These are phyloP conservation scores for Gossypium mustelinum DNA, from an alignment of 345 rosid genomes.

Conservation along the genomic window DNA sequence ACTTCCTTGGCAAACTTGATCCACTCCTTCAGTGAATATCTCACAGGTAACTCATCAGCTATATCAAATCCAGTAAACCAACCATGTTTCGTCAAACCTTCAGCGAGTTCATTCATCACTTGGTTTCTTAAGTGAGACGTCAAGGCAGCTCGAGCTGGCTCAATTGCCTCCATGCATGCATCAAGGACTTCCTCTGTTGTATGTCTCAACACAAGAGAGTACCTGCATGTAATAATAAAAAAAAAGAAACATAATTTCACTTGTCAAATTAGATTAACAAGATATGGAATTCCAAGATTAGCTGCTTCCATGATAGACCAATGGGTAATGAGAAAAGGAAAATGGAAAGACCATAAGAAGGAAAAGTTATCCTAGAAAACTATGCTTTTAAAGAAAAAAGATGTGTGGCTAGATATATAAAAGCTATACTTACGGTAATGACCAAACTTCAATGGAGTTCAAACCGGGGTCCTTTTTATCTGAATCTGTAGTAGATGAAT, in stretches of 20 bases:
- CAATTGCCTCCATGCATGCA: constrained; percentile 79
- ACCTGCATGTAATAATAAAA: constrained; percentile 40
- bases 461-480: constrained; percentile 32
- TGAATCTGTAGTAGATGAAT: constrained; percentile 27
- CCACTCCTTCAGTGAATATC: constrained; percentile 66
- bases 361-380: not conserved
- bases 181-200: constrained; percentile 92
- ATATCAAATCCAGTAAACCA: constrained; percentile 89
- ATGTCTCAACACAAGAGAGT: constrained; percentile 92
- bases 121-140: constrained; percentile 73
- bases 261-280: constrained; percentile 1
- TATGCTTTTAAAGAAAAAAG: not conserved
- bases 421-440: constrained; percentile 64
- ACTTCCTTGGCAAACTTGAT: constrained; percentile 59
- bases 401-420: constrained; percentile 7
- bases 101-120: constrained; percentile 68
- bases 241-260: not conserved
- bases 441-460: constrained; percentile 62
- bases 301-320: not conserved
- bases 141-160: constrained; percentile 71
- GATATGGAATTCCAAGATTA: not conserved
- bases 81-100: constrained; percentile 56
- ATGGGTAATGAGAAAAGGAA: not conserved
- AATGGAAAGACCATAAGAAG: not conserved
- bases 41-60: constrained; percentile 58